Base-by-base conservation (phyloP, 2,329 filamentous ascomycete genomes). In the Scortechinia acanthostroma region DNA sequence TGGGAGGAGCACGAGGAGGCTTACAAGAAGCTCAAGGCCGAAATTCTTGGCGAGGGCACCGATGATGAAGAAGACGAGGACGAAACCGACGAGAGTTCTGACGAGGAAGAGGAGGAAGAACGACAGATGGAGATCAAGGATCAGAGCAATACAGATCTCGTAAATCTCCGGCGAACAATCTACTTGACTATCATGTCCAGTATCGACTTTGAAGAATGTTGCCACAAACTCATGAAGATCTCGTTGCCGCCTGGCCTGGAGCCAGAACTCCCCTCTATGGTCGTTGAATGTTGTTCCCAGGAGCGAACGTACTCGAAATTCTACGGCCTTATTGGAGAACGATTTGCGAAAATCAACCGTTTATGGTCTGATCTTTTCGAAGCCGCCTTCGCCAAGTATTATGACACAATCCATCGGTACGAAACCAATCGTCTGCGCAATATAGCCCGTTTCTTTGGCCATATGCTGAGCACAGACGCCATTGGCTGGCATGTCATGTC, bases 171-270 rank as follows among this genome's bases (percentile, higher is more conserved):
- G 48, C 80, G 90, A 56, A 95, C 88, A 4, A 98, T 97, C 54
- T 98, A 98, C 63, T 74, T 98, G 50, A 98, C 91, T 10, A 95
- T 98, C 62, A 95, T 95, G 88, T 95, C 88, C 30, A 93, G 88
- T 56, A 88, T 93, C 53, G 89, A 94, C 48, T 94, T 95, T 46
- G 93, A 98, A 66, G 93, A 98, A 78, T 90, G 88, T 48, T 91
- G 89, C 48, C 93, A 98, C 72, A 98, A 97, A 68, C 74, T 98
- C 52, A 93, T 97, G 81, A 91, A 89, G 65, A 83, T 98, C 60
- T 88, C 88, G 51, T 74, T 98, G 6, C 93, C 93, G 1, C 71
- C 80, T 13, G 93, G 93, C 3, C 79, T 91, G 57, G 93, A 98
- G 62, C 76, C 83, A 4, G 93, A 98, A 62, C 73, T 98, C 40